phyloP scores from a whole-genome alignment of 305 asterid genomes.

The Fraxinus dipetala region DNA sequence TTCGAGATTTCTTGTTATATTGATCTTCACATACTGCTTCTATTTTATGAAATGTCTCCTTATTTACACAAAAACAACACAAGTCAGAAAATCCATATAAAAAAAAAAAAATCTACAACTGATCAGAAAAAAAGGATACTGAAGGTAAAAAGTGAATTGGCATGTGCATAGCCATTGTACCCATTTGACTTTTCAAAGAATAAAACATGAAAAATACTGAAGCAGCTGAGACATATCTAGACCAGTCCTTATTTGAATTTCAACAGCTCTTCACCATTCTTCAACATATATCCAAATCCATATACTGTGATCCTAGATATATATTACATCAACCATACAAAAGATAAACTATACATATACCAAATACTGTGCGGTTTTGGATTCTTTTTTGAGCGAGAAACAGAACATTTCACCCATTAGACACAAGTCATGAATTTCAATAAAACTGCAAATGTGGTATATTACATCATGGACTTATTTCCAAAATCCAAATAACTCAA shows the following conservation, averaged over 20 bases:
- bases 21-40: constrained; percentile 44
- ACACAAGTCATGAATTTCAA: background rate
- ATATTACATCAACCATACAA: background rate
- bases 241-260: background rate
- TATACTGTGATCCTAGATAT: background rate
- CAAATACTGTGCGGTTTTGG: background rate
- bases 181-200: background rate
- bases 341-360: background rate
- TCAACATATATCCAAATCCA: background rate
- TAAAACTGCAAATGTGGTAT: background rate
- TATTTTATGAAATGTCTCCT: constrained; percentile 37
- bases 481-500: background rate
- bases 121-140: constrained; percentile 2
- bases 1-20: constrained; percentile 44
- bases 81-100: background rate
- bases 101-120: constrained; percentile 1
- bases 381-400: background rate
- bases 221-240: background rate
- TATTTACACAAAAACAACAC: constrained; percentile 13
- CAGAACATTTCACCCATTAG: background rate
- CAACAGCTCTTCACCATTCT: background rate
- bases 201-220: constrained; percentile 6
- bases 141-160: background rate
- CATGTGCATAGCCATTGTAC: background rate
- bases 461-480: background rate